Evolutionary conservation across 2,329 filamentous ascomycete species (phyloP).

Genomic region (Xylaria sp.): DNA sequence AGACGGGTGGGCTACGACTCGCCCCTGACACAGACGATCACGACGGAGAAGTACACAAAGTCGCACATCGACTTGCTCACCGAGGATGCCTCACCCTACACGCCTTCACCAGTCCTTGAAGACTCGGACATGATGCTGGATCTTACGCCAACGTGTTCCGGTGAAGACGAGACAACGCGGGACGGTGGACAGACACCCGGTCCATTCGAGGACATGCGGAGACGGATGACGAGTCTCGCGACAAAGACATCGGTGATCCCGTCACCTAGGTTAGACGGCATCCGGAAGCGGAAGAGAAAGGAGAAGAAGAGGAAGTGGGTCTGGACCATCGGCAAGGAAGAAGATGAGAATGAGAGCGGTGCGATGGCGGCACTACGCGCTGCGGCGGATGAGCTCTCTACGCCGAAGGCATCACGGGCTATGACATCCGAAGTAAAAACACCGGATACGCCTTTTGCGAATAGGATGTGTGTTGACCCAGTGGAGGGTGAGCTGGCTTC

Average conservation of each 20-base stretch:
- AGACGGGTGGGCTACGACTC: conserved; percentile 58
- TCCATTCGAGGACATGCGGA: conserved; percentile 58
- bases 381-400: conserved; percentile 29
- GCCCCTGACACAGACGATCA: conserved; percentile 59
- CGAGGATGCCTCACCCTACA: conserved; percentile 51
- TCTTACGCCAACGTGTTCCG: conserved; percentile 46
- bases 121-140: conserved; percentile 43
- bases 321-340: conserved; percentile 58
- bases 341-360: conserved; percentile 38
- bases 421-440: conserved; percentile 5
- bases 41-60: conserved; percentile 55
- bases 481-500: conserved; percentile 24
- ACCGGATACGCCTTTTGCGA: conserved; percentile 22
- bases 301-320: conserved; percentile 62
- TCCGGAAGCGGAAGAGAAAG: conserved; percentile 49
- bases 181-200: conserved; percentile 59
- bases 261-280: conserved; percentile 38
- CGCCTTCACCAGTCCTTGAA: conserved; percentile 35
- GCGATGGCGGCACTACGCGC: conserved; percentile 39
- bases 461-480: conserved; percentile 36
- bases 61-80: conserved; percentile 59
- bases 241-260: conserved; percentile 37
- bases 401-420: conserved; percentile 4
- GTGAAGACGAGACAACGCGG: conserved; percentile 43
- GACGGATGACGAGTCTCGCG: conserved; percentile 48